These are phyloP conservation scores for Chamaenerion angustifolium DNA, from an alignment of 345 rosid genomes.

Conservation along the genomic window DNA sequence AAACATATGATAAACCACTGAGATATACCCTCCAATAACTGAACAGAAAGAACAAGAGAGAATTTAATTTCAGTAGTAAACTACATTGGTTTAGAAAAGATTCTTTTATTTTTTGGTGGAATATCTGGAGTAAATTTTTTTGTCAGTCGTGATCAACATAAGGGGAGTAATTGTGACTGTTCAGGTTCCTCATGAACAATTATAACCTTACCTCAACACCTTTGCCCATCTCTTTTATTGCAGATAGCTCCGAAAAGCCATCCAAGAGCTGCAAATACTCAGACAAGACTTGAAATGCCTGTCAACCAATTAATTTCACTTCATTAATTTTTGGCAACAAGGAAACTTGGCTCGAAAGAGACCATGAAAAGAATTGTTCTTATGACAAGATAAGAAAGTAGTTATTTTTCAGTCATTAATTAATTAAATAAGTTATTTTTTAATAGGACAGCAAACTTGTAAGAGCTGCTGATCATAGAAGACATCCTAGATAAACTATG, in stretches of 20 bases:
- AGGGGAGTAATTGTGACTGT: not conserved
- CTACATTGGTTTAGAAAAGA: no score
- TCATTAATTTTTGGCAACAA: not conserved
- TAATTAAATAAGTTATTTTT: no score
- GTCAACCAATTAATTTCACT: conserved; percentile 10
- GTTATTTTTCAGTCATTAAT: no score
- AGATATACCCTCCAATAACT: no score
- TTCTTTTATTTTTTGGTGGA: no score
- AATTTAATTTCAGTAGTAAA: no score
- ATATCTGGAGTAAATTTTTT: not conserved
- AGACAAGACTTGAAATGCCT: conserved; percentile 97
- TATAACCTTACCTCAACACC: conserved; percentile 73
- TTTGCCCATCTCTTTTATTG: conserved; percentile 83
- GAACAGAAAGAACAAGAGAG: no score
- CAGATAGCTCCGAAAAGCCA: conserved; percentile 76
- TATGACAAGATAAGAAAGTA: no score
- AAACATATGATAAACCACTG: no score
- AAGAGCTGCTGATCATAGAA: no score
- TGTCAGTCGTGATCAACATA: not conserved
- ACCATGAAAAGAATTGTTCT: no score
- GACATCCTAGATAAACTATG: conserved; percentile 2
- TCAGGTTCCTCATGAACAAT: conserved; percentile 5
- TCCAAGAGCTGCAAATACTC: conserved; percentile 93
- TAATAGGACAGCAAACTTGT: not conserved
- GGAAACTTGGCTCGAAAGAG: no score